phyloP scores from a whole-genome alignment of 352 stramenopile species.

The Pythium coloratum region DNA sequence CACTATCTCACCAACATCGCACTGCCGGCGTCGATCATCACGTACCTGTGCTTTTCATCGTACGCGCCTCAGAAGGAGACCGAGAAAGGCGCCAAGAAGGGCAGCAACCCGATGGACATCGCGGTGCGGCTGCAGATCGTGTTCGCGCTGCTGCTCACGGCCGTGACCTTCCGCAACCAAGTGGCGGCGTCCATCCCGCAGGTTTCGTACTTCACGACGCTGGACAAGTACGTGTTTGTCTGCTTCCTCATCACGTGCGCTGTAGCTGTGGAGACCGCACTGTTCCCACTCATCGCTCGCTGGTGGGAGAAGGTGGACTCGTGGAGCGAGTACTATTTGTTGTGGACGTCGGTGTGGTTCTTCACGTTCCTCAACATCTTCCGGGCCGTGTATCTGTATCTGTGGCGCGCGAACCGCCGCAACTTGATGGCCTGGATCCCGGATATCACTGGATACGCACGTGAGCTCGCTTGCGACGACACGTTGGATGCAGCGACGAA shows the following conservation, averaged over 20 bases:
- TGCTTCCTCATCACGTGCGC: constrained; percentile 61
- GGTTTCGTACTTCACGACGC: constrained; percentile 64
- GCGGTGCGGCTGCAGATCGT: constrained; percentile 60
- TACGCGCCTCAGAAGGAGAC: constrained; percentile 38
- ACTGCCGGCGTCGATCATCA: constrained; percentile 47
- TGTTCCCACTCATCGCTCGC: constrained; percentile 44
- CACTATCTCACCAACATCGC: constrained; percentile 66
- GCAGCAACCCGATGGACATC: constrained; percentile 38
- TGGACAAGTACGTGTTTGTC: constrained; percentile 65
- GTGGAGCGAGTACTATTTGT: constrained; percentile 32
- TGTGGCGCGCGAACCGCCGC: constrained; percentile 32
- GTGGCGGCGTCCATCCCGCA: constrained; percentile 50
- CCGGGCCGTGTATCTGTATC: constrained; percentile 29
- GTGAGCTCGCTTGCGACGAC: background rate
- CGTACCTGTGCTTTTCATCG: constrained; percentile 49
- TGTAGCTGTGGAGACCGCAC: constrained; percentile 55
- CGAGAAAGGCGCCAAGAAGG: background rate
- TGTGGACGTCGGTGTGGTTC: constrained; percentile 34
- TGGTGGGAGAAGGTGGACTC: constrained; percentile 12
- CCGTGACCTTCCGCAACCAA: constrained; percentile 66
- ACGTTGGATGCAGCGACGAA: background rate
- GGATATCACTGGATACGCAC: background rate
- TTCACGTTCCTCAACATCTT: constrained; percentile 49
- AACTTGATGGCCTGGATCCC: background rate
- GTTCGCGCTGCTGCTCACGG: constrained; percentile 58